Conservation (phyloP, 805 yeast genomes). For the Suhomyces prunicola region DNA sequence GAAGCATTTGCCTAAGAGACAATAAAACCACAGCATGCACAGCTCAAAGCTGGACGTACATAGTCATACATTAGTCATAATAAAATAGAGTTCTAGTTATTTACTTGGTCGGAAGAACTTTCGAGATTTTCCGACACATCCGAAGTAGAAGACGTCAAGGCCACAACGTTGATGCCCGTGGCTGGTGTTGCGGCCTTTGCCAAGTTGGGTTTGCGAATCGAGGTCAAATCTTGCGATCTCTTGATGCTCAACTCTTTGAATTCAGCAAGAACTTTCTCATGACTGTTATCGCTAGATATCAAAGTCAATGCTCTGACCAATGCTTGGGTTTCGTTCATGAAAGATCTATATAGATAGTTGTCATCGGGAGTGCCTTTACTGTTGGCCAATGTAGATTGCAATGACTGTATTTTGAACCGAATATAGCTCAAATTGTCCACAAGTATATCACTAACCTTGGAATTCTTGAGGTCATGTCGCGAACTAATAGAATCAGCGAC, state of each 20-base stretch:
- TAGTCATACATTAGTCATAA: background rate
- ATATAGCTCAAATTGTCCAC: slow-evolving; percentile 4
- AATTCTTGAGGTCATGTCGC: background rate
- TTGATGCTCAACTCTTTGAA: background rate
- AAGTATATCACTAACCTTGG: slow-evolving; percentile 3
- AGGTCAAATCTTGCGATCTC: background rate
- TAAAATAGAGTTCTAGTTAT: background rate
- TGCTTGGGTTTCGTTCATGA: slow-evolving; percentile 23
- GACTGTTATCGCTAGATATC: slow-evolving; percentile 5
- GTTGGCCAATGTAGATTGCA: background rate
- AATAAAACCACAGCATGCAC: background rate
- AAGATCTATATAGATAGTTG: slow-evolving; percentile 10
- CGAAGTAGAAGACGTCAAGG: background rate
- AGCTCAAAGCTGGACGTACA: background rate
- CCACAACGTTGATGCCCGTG: background rate
- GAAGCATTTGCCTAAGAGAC: slow-evolving; percentile 8
- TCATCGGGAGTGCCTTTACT: background rate
- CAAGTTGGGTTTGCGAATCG: background rate
- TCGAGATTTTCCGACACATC: background rate
- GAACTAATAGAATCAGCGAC: slow-evolving; percentile 9
- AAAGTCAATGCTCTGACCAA: slow-evolving; percentile 12
- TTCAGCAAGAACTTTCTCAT: background rate
- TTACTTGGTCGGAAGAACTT: background rate
- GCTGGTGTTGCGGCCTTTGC: background rate
- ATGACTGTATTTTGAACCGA: background rate